These are phyloP conservation scores for Talaromyces sp. DNA, from an alignment of 2,329 filamentous ascomycete species.

Conservation along the genomic window DNA sequence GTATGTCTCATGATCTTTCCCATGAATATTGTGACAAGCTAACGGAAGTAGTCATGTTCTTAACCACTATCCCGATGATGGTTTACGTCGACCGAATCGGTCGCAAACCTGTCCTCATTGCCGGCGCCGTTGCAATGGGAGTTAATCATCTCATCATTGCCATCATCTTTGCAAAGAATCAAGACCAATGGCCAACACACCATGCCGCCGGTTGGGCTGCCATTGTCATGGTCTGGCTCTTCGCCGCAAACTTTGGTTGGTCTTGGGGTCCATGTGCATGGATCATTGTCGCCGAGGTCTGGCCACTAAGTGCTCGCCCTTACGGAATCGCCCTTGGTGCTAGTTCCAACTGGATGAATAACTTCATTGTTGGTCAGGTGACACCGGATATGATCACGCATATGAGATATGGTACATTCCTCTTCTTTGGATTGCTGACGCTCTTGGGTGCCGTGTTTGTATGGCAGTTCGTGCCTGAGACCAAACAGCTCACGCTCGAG, in stretches of 20 bases:
- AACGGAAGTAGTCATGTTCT: slow-evolving; percentile 11
- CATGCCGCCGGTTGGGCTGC: slow-evolving; percentile 64
- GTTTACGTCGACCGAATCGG: slow-evolving; percentile 34
- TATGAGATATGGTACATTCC: slow-evolving; percentile 61
- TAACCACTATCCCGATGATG: slow-evolving; percentile 30
- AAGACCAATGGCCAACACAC: slow-evolving; percentile 56
- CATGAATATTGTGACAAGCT: neutral
- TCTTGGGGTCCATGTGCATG: slow-evolving; percentile 70
- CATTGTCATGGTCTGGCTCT: slow-evolving; percentile 59
- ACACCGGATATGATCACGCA: slow-evolving; percentile 64
- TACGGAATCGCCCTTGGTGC: slow-evolving; percentile 70
- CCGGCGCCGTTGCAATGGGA: slow-evolving; percentile 64
- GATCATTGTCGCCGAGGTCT: slow-evolving; percentile 73
- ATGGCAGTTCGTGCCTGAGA: slow-evolving; percentile 46
- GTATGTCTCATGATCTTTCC: slow-evolving; percentile 17
- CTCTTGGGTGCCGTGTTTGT: slow-evolving; percentile 35
- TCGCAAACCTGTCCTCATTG: slow-evolving; percentile 31
- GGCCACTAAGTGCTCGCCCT: slow-evolving; percentile 66
- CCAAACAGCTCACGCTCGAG: slow-evolving; percentile 52
- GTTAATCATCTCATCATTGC: slow-evolving; percentile 67
- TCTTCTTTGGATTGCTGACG: slow-evolving; percentile 44
- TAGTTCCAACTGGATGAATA: slow-evolving; percentile 57
- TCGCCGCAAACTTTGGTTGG: slow-evolving; percentile 69
- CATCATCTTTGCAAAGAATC: slow-evolving; percentile 60
- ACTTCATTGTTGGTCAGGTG: slow-evolving; percentile 64